phyloP scores from a whole-genome alignment of 148 eudicot genomes.

The Rhododendron griersonianum region DNA sequence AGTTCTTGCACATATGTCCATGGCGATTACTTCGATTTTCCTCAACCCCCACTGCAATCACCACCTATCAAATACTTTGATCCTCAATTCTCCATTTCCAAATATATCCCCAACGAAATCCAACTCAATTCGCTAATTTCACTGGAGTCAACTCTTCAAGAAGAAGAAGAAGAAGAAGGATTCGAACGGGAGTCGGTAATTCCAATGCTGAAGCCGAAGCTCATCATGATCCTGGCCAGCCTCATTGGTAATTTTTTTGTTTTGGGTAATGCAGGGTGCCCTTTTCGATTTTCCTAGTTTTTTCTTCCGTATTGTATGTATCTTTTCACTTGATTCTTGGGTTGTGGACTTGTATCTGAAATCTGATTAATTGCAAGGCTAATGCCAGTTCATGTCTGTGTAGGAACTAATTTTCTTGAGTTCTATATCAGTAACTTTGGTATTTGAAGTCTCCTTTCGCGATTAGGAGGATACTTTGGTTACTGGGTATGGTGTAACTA shows the following conservation, averaged over 20 bases:
- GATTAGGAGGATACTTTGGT: background rate
- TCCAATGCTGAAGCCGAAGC: constrained; percentile 63
- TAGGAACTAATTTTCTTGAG: background rate
- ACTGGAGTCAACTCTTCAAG: too few species aligned
- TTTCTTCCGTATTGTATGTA: too few species aligned
- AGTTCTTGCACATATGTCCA: too few species aligned
- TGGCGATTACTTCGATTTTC: too few species aligned
- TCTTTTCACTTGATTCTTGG: background rate
- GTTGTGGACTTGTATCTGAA: background rate
- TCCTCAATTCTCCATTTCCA: too few species aligned
- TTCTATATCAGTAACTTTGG: background rate
- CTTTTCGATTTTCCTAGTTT: too few species aligned
- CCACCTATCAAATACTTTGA: too few species aligned
- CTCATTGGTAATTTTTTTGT: constrained; percentile 42
- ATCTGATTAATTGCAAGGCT: background rate
- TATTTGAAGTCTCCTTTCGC: background rate
- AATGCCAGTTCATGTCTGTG: background rate
- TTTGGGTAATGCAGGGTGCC: too few species aligned
- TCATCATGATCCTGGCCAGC: constrained; percentile 58
- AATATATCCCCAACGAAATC: too few species aligned
- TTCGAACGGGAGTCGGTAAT: constrained; percentile 73
- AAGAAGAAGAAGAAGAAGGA: constrained; percentile 34
- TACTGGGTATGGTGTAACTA: background rate
- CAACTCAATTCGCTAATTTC: too few species aligned
- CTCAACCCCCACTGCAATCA: too few species aligned